Base-by-base conservation (phyloP, 2,329 filamentous ascomycete genomes). In the Fusarium globosum region DNA sequence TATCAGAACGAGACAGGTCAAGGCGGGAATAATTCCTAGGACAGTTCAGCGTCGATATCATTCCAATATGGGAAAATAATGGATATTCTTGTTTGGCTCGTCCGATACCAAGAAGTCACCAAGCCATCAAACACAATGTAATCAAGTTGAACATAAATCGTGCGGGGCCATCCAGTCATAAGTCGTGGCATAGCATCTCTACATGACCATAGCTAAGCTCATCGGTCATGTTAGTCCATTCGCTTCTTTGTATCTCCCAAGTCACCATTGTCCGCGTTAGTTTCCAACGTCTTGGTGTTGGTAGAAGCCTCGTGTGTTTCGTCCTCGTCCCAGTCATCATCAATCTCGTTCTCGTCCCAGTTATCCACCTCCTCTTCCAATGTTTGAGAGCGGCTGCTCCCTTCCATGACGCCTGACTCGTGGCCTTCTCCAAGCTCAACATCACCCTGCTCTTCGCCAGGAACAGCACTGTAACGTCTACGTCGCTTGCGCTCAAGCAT, bases 341-440 rank as follows among this genome's bases (percentile, higher is more conserved):
- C 88, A 23, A 85, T 82, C 6, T 86, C 88, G 71, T 97, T 96
- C 84, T 97, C 95, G 79, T 97, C 95, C 95, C 95, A 97, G 75
- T 96, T 94, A 79, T 97, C 95, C 13, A 97, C 88, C 83, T 97
- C 94, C 67, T 96, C 89, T 76, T 97, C 95, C 26, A 97, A 80
- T 26, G 83, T 82, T 36, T 78, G 77, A 30, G 75, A 66, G 3
- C 80, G 81, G 12, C 78, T 78, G 20, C 79, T 75, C 7, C 79
- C 79, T 23, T 82, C 82, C 26, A 84, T 85, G n/a, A 94, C 84
- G 23, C 92, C 92, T 36, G 88, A 90, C 81, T 94, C 92, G 72
- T 93, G 93, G 33, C 83, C 85, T 71, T 92, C 90, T 2, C 93
- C 94, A 12, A 97, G 88, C 83, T 97, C 95, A 20, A 97, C 82